These are phyloP conservation scores for Talaromyces rugulosus DNA, from an alignment of 2,329 filamentous ascomycete genomes.

Conservation along the genomic window DNA sequence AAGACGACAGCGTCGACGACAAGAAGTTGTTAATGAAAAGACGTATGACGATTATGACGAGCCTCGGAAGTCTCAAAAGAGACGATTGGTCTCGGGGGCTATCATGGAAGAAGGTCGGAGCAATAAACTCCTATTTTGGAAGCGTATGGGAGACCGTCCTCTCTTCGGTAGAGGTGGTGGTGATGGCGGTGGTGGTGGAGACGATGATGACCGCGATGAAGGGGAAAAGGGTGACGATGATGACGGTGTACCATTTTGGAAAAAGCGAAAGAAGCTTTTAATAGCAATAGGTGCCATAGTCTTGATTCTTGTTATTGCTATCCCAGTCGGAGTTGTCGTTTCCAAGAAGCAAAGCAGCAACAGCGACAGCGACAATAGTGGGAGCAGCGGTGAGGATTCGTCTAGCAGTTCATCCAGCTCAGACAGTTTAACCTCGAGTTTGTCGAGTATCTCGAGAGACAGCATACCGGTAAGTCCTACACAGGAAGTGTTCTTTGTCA, in stretches of 20 bases:
- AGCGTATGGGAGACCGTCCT: conserved; percentile 28
- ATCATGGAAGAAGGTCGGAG: conserved; percentile 62
- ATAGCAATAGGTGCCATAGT: conserved; percentile 54
- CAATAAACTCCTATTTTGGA: conserved; percentile 46
- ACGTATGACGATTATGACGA: conserved; percentile 14
- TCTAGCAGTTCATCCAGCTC: conserved; percentile 24
- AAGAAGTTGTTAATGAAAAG: conserved; percentile 13
- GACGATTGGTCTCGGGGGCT: conserved; percentile 65
- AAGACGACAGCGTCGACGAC: conserved; percentile 5
- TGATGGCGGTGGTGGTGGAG: conserved; percentile 11
- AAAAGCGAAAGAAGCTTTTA: conserved; percentile 43
- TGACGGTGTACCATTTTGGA: conserved; percentile 25
- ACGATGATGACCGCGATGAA: conserved; percentile 12
- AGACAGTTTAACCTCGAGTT: conserved; percentile 38
- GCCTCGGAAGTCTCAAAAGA: conserved; percentile 47
- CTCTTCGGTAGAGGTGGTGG: conserved; percentile 30
- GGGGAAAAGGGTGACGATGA: conserved; percentile 24
- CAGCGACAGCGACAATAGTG: neutral
- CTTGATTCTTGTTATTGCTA: conserved; percentile 61
- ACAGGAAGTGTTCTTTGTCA: neutral
- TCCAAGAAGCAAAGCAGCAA: conserved; percentile 54
- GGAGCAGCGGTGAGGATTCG: neutral
- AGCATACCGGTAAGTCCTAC: conserved; percentile 53
- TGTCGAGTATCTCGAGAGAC: conserved; percentile 52
- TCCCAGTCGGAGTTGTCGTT: conserved; percentile 62